A percentile compares a stretch with the other conserved stretches of the same genome.
Evolutionary conservation across 164 flowering plant genomes (phyloP).

Genomic region (Chimonanthus salicifolius): DNA sequence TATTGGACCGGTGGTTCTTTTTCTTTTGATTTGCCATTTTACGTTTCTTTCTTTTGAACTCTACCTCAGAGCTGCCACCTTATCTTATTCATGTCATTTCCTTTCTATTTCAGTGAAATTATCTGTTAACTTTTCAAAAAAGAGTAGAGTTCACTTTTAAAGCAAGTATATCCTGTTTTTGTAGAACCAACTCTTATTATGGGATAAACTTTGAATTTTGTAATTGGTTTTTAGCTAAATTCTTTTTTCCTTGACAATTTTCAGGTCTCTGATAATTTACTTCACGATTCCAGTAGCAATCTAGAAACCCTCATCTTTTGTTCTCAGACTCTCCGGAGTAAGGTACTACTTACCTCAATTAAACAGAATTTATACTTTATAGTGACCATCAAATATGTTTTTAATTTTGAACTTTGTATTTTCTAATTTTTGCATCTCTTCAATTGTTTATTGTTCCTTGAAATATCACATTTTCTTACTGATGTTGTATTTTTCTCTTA

Average conservation of each 20-base stretch:
- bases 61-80: no score
- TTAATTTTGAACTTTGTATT: not conserved
- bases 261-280: constrained; percentile 95
- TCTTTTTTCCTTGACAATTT: not conserved
- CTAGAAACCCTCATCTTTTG: constrained; percentile 87
- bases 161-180: no score
- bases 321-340: constrained; percentile 95
- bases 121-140: no score
- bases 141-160: no score
- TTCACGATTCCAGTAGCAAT: constrained; percentile 88
- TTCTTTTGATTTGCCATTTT: no score
- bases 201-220: not conserved
- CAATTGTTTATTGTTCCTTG: not conserved
- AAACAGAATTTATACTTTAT: not conserved
- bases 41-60: no score
- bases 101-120: no score
- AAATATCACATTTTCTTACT: not conserved
- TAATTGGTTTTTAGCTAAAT: not conserved
- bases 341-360: constrained; percentile 41
- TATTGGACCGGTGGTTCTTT: no score
- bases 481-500: constrained; percentile 20
- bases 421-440: not conserved
- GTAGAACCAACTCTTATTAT: not conserved
- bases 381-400: not conserved
- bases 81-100: no score